phyloP scores from a whole-genome alignment of 768 basidiomycete genomes.

The Naematelia aurantialba region DNA sequence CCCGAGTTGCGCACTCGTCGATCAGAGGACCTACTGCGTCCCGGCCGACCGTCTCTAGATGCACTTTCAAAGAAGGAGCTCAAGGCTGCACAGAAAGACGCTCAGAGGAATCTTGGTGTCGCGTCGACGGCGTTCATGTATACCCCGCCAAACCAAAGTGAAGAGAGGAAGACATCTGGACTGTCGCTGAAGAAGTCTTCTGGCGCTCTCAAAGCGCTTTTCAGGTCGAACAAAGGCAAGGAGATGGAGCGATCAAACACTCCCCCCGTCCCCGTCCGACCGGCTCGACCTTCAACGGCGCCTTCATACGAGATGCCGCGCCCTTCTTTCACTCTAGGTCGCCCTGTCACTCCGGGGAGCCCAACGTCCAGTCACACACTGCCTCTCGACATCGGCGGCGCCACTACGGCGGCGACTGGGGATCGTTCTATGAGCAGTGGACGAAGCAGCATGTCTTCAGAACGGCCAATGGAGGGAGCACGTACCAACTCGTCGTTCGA shows the following conservation, averaged over 20 bases:
- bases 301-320: slow-evolving; percentile 10
- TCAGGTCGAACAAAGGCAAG: slow-evolving; percentile 32
- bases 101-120: slow-evolving; percentile 23
- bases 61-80: slow-evolving; percentile 22
- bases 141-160: slow-evolving; percentile 2
- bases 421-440: slow-evolving; percentile 2
- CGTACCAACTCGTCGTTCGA: slow-evolving; percentile 18
- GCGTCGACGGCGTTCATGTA: slow-evolving; percentile 8
- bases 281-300: slow-evolving; percentile 5
- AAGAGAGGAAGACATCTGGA: slow-evolving; percentile 32
- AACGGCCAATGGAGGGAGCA: neutral
- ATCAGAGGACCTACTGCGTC: slow-evolving; percentile 32
- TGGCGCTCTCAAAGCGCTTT: slow-evolving; percentile 44
- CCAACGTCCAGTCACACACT: neutral
- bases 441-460: slow-evolving; percentile 5
- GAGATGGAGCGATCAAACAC: slow-evolving; percentile 31
- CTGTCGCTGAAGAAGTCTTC: slow-evolving; percentile 44
- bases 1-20: slow-evolving; percentile 21
- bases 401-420: neutral
- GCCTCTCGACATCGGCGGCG: neutral
- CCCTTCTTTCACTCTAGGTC: slow-evolving; percentile 14
- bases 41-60: slow-evolving; percentile 9
- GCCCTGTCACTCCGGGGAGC: slow-evolving; percentile 4
- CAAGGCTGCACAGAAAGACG: slow-evolving; percentile 22
- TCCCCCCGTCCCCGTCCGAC: slow-evolving; percentile 24